phyloP scores from a whole-genome alignment of 1,284 basidiomycete species.

The Ceratobasidium sp. region DNA sequence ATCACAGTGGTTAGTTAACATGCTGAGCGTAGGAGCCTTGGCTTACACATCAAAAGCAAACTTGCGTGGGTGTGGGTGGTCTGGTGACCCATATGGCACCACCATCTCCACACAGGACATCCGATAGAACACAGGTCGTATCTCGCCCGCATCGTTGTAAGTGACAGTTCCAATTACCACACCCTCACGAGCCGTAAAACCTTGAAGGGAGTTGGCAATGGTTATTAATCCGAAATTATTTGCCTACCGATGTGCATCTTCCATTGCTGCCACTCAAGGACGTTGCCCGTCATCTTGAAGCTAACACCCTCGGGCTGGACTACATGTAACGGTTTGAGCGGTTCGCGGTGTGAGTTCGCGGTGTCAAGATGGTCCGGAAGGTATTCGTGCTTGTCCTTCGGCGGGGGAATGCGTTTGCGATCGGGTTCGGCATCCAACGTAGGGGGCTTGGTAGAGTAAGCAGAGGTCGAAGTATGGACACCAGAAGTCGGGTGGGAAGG shows the following conservation, averaged over 20 bases:
- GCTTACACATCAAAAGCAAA: constrained; percentile 84
- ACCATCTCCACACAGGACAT: constrained; percentile 76
- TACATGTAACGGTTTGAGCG: constrained; percentile 86
- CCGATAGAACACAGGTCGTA: constrained; percentile 83
- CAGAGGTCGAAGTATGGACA: constrained; percentile 51
- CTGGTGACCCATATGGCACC: constrained; percentile 58
- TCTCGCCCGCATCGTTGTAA: constrained; percentile 82
- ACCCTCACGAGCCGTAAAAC: constrained; percentile 82
- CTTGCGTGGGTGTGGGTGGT: constrained; percentile 80
- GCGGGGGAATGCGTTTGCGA: constrained; percentile 77
- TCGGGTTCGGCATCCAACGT: constrained; percentile 59
- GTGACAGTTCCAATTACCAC: constrained; percentile 84
- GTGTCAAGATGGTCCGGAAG: constrained; percentile 76
- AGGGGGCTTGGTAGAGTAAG: constrained; percentile 64
- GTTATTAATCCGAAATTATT: constrained; percentile 8
- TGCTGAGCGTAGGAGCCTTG: too few relatives aligned
- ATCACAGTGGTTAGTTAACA: constrained; percentile 25
- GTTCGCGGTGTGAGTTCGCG: constrained; percentile 66
- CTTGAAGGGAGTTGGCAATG: constrained; percentile 55
- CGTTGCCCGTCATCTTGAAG: constrained; percentile 84
- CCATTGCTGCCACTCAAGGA: constrained; percentile 93
- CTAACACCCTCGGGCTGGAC: constrained; percentile 92
- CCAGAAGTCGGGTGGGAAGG: constrained; percentile 68
- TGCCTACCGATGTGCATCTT: constrained; percentile 84
- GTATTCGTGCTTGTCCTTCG: constrained; percentile 72